Evolutionary conservation across 495 filamentous ascomycete species (phyloP), one percentile per base, ranked within the genome.

Genomic region (Opeltia flavorubescens): DNA sequence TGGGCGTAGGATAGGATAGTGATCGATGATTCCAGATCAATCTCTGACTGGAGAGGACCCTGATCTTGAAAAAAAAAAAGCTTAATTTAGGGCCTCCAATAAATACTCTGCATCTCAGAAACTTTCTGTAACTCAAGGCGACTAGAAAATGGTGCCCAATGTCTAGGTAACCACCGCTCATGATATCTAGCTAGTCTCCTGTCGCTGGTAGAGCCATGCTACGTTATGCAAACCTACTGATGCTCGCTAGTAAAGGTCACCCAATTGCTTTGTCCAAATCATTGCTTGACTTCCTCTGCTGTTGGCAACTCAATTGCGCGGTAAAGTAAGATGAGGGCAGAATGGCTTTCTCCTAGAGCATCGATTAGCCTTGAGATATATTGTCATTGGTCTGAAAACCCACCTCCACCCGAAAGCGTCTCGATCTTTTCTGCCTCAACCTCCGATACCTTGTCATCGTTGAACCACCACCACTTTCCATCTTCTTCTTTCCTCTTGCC

Each of bases 381-480:
- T 7, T 18, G 24, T 23, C 5, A 7, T 5, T 8, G 6, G 20
- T 40, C 20, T 23, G 13, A 42, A 46, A 29, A 66, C 77, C 64
- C 65, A 79, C 91, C 91, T 58, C 91, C 91, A 50, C 91, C 91
- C 44, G 86, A 74, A 50, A 98, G 72, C 5, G 81, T 79, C 57
- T 89, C 82, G 53, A 98, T 93, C 68, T 91, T 94, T 54, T 95
- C 87, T 7, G 75, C 65, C 3, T 89, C 81, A 24, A 98, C 91
- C 65, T 96, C 93, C 31, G 83, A 77, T 9, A 98, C 93, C 62
- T 89, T 94, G 57, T 98, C 93, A 56, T 98, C 91, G 59, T 98
- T 95, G 72, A 98, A 98, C 88, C 91, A 96, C 87, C 91, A 98
- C 91, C 91, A 98, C 53, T 89, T 95, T 46, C 80, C 87, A 52